These are phyloP conservation scores for Erodium texanum DNA, from an alignment of 441 rosid genomes.

Conservation along the genomic window DNA sequence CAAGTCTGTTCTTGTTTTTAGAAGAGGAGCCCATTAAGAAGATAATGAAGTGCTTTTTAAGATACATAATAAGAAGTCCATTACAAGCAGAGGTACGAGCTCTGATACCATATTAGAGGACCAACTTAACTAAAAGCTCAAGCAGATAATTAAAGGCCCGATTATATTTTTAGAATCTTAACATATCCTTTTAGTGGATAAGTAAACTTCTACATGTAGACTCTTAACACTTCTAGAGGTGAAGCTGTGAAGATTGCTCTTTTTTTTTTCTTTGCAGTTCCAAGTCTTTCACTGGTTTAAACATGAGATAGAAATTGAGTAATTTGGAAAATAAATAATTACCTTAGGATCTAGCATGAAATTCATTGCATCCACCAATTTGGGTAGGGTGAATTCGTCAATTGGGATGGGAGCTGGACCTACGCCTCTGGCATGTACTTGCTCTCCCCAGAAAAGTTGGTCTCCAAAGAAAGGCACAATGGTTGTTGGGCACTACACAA, in stretches of 20 bases:
- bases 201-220: background rate
- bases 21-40: too few species aligned
- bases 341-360: conserved; percentile 73
- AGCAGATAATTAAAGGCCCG: too few species aligned
- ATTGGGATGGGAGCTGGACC: conserved; percentile 91
- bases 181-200: background rate
- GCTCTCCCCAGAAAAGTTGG: conserved; percentile 98
- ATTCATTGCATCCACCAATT: conserved; percentile 71
- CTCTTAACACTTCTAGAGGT: background rate
- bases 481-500: conserved; percentile 79
- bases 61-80: too few species aligned
- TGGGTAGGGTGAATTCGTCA: conserved; percentile 73
- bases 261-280: too few species aligned
- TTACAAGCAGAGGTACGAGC: too few species aligned
- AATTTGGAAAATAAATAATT: conserved; percentile 13
- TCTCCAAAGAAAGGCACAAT: conserved; percentile 97
- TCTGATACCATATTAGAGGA: too few species aligned
- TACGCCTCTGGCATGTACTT: conserved; percentile 76
- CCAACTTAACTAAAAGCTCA: too few species aligned
- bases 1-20: too few species aligned
- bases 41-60: too few species aligned
- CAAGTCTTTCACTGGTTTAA: background rate
- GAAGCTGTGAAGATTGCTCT: too few species aligned
- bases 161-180: too few species aligned
- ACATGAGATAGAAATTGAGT: conserved; percentile 1